A percentile compares a stretch with the other conserved stretches of the same genome.
Conservation (phyloP, 83 land plant genomes). For the Picea mariana region DNA sequence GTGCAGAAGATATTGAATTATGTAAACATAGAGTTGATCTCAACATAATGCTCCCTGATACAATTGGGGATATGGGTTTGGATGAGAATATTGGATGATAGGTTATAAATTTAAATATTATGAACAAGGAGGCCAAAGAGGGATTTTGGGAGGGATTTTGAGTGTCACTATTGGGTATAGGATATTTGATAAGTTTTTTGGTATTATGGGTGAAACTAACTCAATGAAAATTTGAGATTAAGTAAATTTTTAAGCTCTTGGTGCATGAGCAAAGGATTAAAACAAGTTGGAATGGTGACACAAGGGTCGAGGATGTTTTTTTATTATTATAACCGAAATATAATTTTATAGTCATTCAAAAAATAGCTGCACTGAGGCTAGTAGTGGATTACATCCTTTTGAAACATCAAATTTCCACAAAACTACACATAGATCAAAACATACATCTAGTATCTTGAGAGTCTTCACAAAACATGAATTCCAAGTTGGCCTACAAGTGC, state of each 20-base stretch:
- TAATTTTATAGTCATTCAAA: too few species aligned
- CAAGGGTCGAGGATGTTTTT: background rate
- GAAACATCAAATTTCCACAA: too few species aligned
- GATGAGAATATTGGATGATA: constrained; percentile 42
- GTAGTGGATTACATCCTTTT: too few species aligned
- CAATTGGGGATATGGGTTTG: constrained; percentile 46
- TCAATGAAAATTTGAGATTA: background rate
- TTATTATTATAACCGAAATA: too few species aligned
- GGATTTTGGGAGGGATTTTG: constrained; percentile 53
- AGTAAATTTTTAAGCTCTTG: background rate
- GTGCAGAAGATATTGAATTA: constrained; percentile 39
- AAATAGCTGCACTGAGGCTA: too few species aligned
- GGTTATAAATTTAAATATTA: constrained; percentile 63
- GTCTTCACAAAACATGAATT: too few species aligned
- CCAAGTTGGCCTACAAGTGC: too few species aligned
- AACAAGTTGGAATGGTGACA: too few species aligned
- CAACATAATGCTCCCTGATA: constrained; percentile 58
- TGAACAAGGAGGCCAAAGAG: constrained; percentile 49
- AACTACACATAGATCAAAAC: too few species aligned
- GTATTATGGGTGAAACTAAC: constrained; percentile 4
- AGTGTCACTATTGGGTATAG: constrained; percentile 61
- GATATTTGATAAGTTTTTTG: constrained; percentile 24
- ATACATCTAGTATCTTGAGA: too few species aligned
- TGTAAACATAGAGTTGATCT: constrained; percentile 74
- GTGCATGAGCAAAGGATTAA: too few species aligned